A percentile compares a stretch with the other conserved stretches of the same genome.
Conservation (phyloP, 306 rosid genomes). For the Castanea mollissima region DNA sequence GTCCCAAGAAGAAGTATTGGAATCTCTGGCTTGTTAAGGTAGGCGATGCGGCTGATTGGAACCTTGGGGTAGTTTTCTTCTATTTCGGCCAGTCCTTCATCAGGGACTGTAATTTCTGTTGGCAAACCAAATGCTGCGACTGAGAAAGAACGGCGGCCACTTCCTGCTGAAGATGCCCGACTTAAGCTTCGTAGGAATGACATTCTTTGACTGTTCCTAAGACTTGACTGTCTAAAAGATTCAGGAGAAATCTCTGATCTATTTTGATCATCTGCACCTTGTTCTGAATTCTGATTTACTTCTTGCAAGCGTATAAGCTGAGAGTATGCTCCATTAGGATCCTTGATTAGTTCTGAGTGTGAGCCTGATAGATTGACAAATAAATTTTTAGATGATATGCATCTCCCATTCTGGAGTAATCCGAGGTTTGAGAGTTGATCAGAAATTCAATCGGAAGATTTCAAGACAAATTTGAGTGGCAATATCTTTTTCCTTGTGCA, state of each 20-base stretch:
- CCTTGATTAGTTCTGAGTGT: conserved; percentile 50
- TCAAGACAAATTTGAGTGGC: background rate
- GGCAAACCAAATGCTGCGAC: conserved; percentile 17
- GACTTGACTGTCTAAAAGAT: conserved; percentile 9
- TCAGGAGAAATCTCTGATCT: background rate
- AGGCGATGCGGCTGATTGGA: conserved; percentile 1
- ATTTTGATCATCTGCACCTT: background rate
- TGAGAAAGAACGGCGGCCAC: conserved; percentile 1
- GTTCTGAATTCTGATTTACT: conserved; percentile 14
- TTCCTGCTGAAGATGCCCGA: conserved; percentile 13
- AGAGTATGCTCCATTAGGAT: conserved; percentile 62
- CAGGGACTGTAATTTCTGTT: background rate
- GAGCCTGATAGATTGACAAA: conserved; percentile 43
- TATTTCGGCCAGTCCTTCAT: background rate
- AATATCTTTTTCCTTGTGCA: background rate
- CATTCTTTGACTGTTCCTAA: conserved; percentile 11
- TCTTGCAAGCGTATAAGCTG: conserved; percentile 66
- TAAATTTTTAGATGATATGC: background rate
- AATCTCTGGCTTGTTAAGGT: conserved; percentile 8
- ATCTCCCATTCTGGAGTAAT: background rate
- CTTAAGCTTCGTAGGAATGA: conserved; percentile 20
- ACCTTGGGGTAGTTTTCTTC: background rate
- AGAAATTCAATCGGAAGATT: background rate
- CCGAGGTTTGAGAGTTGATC: background rate
- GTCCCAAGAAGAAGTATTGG: conserved; percentile 4